Base-by-base conservation (phyloP, 1,284 basidiomycete species). In the Peniophora sp. region DNA sequence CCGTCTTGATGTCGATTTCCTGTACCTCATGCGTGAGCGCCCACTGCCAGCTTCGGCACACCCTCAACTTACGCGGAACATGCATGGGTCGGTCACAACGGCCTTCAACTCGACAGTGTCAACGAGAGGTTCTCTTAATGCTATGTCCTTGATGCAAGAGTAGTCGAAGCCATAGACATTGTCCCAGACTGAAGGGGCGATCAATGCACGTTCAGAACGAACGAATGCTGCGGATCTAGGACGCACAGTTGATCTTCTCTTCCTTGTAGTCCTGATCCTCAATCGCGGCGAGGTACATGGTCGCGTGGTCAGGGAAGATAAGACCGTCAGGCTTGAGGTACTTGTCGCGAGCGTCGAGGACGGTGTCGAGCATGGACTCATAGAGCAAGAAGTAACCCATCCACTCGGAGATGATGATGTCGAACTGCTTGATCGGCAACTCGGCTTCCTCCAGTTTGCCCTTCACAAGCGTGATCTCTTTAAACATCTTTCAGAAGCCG, bases 221-320 rank as follows among this genome's bases (percentile, higher is more conserved):
- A 22, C 24, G 27, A 32, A 15, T 11, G 27, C 51, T n/a, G n/a
- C 22, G 41, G 17, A 17, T 27, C 24, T 18, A 39, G 11, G 9
- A 61, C 88, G 63, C 63, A 95, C 93, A 97, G 70, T 94, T 94
- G 66, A 99, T 99, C 73, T 99, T 99, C 70, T 99, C 96, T 60
- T 99, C 95, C 71, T 99, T 99, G 81, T 99, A 99, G 57, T 99
- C 97, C 64, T 96, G 88, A 68, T 99, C 97, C 70, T 99, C 97
- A 63, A 99, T 98, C 41, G 94, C 97, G 42, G 95, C 95, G 51
- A 99, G 65, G 75, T 91, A 98, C 64, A 99, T 76, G 23, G 84
- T 93, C 11, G 96, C 96, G 49, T 79, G 88, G 72, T 99, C 97
- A 11, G 97, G 97, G 78, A 99, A 98, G 69, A 99, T 90, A 51